Base-by-base conservation (phyloP, 805 yeast genomes). In the Kluyveromyces wickerhamii region DNA sequence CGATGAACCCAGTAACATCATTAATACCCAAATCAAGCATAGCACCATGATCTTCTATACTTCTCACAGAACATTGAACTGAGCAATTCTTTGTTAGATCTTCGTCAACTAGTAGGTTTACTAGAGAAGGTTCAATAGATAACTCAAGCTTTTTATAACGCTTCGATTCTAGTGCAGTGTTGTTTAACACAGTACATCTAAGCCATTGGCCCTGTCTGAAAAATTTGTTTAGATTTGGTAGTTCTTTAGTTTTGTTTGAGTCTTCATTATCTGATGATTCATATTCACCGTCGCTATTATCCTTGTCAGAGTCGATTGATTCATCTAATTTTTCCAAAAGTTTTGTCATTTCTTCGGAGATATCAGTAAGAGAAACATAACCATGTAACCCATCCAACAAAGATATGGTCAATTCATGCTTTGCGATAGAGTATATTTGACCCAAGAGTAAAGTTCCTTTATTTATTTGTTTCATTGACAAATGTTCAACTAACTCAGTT, bases 1-100 rank as follows among this genome's bases (percentile, higher is more conserved):
- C 71, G 31, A 88, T 64, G 57, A 89, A 88, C 1, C 94, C 95
- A 19, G 74, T 62, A 7, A 70, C 38, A 5, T 67, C 71, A 7
- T 57, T 57, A 33, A 69, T 53, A 21, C 96, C 96, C 25, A 81
- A 57, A 46, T 79, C 80, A 27, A 89, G 60, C 37, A 84, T 73
- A 16, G 77, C 71, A 60, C 98, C 98, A 55, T 86, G 96, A 55
- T 92, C 99, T 67, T 92, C 97, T 16, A 84, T 60, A 30, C 94
- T 79, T 41, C 67, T 70, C 15, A 92, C 76, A 2, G 84, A 67
- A 16, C 77, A 88, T 60, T 92, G 98, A 2, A 92, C 52, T 4
- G 80, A 52, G 11, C 53, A 34, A 39, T 72, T 66, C 28, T 85
- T 86, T 5, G 65, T 59, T 32, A 83, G 59, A 53, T 87, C 96